Percentiles rank a stretch among this genome's conserved stretches.
Evolutionary conservation across 805 yeast species (phyloP).

Genomic region (Lachancea kluyveri): DNA sequence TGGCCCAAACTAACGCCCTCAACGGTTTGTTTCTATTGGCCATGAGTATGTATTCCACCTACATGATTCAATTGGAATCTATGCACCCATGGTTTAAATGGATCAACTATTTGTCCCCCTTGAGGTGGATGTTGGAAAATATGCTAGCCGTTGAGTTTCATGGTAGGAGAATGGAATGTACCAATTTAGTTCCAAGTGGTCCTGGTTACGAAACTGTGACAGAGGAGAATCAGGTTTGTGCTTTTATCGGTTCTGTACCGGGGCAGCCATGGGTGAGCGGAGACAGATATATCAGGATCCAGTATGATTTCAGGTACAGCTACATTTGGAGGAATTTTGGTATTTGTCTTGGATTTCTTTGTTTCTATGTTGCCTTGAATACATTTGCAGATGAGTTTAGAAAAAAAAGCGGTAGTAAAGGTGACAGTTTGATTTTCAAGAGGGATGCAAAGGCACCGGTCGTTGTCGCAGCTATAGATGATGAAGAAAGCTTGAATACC

Average conservation of each 20-base stretch:
- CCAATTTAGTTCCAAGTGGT: constrained; percentile 51
- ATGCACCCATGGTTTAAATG: constrained; percentile 66
- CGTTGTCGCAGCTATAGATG: constrained; percentile 15
- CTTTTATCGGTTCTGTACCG: constrained; percentile 51
- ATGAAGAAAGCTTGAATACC: constrained; percentile 8
- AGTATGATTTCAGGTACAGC: constrained; percentile 45
- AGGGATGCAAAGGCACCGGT: constrained; percentile 35
- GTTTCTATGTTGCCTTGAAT: constrained; percentile 19
- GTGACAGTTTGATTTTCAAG: constrained; percentile 44
- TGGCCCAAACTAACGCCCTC: constrained; percentile 51
- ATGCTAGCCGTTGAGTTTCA: constrained; percentile 61
- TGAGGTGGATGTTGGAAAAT: constrained; percentile 51
- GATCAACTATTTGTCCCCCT: constrained; percentile 49
- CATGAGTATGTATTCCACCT: constrained; percentile 53
- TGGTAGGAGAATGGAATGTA: constrained; percentile 28
- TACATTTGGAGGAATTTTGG: constrained; percentile 84
- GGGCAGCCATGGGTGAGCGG: constrained; percentile 55
- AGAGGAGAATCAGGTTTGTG: constrained; percentile 41
- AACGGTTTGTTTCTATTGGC: constrained; percentile 47
- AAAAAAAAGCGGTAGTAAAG: constrained; percentile 26
- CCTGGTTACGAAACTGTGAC: constrained; percentile 39
- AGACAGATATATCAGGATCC: constrained; percentile 42
- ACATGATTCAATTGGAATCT: constrained; percentile 47
- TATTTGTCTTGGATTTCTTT: constrained; percentile 43
- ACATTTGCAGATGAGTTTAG: constrained; percentile 22